These are phyloP conservation scores for Aspergillus candidus DNA, from an alignment of 2,329 filamentous ascomycete species.

Conservation along the genomic window DNA sequence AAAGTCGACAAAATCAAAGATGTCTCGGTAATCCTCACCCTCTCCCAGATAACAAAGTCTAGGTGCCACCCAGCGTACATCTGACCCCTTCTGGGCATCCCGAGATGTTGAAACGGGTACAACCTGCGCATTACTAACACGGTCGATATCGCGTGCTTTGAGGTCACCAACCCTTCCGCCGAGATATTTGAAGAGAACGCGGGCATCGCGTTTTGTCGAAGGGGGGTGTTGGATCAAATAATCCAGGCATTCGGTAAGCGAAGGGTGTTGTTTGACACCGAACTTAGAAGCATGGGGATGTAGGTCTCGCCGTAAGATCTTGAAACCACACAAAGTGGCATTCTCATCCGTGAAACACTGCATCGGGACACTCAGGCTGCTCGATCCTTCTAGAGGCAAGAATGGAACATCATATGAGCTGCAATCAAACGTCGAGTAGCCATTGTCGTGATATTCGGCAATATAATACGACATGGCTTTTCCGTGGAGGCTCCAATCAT, in stretches of 20 bases:
- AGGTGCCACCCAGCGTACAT: conserved; percentile 58
- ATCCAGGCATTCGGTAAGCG: conserved; percentile 69
- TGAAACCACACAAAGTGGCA: conserved; percentile 72
- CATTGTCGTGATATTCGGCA: conserved; percentile 68
- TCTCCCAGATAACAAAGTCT: conserved; percentile 73
- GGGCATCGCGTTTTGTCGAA: conserved; percentile 58
- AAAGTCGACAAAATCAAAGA: conserved; percentile 97
- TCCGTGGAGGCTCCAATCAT: conserved; percentile 52
- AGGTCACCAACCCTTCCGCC: conserved; percentile 70
- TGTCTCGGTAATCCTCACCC: conserved; percentile 68
- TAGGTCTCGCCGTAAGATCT: conserved; percentile 69
- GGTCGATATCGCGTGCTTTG: conserved; percentile 53
- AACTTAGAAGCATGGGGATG: conserved; percentile 77
- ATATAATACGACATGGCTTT: conserved; percentile 77
- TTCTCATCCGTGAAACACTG: conserved; percentile 77
- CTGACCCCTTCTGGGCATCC: conserved; percentile 38
- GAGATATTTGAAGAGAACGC: conserved; percentile 75
- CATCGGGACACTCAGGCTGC: conserved; percentile 62
- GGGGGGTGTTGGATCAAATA: conserved; percentile 68
- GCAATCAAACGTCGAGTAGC: conserved; percentile 62
- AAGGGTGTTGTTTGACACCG: conserved; percentile 75
- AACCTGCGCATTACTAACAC: conserved; percentile 60
- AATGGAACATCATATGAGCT: conserved; percentile 53
- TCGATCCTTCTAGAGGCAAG: conserved; percentile 64
- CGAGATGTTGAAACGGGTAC: conserved; percentile 55